Base-by-base conservation (phyloP, 2,329 filamentous ascomycete genomes). In the Fusarium torulosum region DNA sequence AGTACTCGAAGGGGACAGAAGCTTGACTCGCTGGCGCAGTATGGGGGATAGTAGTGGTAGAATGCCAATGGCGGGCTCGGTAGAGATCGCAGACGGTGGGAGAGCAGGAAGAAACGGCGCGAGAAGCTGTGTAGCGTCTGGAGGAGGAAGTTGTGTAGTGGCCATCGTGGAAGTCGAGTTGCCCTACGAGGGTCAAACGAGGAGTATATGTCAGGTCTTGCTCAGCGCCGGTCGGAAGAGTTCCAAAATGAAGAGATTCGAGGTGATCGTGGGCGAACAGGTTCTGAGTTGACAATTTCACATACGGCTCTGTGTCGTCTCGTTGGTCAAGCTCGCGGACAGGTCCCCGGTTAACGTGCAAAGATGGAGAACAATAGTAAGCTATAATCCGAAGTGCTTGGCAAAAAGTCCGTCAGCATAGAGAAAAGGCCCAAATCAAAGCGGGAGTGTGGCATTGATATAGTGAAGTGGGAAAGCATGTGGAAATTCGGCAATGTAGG, bases 21-120 rank as follows among this genome's bases (percentile, higher is more conserved):
- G 82, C 69, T 89, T 86, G 40, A 91, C 86, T 59, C 89, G 82
- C 74, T 91, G 88, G 42, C 88, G 84, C 33, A 91, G 82, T 58
- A 91, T 90, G 25, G 89, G 89, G 3, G 89, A 87, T 54, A 91
- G 84, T 20, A 88, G 81, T 25, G 87, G 86, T 6, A 90, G 78
- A 44, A 90, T 79, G 19, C 82, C 83, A 29, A 82, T 79, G 14
- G 88, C 82, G 2, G 88, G 88, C 59, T 85, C 78, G 17, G 85
- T 82, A 25, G 88, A 88, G 63, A 85, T 80, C 40, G 88, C 81
- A 33, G 88, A 87, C 23, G 85, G 83, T 13, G 87, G 86, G 35
- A 91, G 79, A 37, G 87, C 84, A 10, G 86, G 85, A 45, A 91
- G 81, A 57, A 91, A 80, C 46, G 86, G 85, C 15, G 83, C 81